Evolutionary conservation across 202 grass and related monocot genomes (phyloP), one percentile per base, ranked within the genome.

Genomic region (Digitaria exilis): DNA sequence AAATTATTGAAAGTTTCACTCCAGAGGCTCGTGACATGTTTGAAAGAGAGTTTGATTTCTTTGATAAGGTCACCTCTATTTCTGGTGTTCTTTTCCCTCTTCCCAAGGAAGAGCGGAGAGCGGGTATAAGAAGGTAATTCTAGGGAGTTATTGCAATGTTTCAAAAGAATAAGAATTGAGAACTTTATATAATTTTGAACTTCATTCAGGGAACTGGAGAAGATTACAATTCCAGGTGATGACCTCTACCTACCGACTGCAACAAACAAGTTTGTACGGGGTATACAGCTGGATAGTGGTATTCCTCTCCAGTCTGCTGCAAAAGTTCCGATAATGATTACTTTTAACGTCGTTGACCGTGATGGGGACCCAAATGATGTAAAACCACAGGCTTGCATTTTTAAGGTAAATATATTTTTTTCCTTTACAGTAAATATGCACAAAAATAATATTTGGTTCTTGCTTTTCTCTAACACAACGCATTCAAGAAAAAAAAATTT

Each of bases 251-350:
- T 99, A 72, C 96, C 96, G 74, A 99, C 96, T 71, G 96, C 96
- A 79, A 90, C 91, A 85, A 99, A 94, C 83, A 99, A 96, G 85
- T 84, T 99, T 71, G 96, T 99, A 58, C 82, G 78, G 85, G 93
- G 96, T 76, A 96, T 99, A 87, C 92, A 93, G 80, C 70, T 99
- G 81, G 93, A 96, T 78, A 99, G 96, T 71, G 96, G 96, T 54
- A 99, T 96, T 77, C 96, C 96, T 43, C 96, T 99, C 66, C 96
- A 99, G 77, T 99, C 96, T 63, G 96, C 96, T 31, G 96, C 96
- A 85, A 99, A 99, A 96, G 96, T 99, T 90, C 96, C 96, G 44
- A 99, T 99, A 79, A 99, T 99, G 96, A 99, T 99, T 81, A 96
- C 96, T 80, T 99, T 99, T 84, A 96, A 96, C 37, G 96, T 99